phyloP scores from a whole-genome alignment of 1,139 yeast genomes.

The Candida sanyaensis region DNA sequence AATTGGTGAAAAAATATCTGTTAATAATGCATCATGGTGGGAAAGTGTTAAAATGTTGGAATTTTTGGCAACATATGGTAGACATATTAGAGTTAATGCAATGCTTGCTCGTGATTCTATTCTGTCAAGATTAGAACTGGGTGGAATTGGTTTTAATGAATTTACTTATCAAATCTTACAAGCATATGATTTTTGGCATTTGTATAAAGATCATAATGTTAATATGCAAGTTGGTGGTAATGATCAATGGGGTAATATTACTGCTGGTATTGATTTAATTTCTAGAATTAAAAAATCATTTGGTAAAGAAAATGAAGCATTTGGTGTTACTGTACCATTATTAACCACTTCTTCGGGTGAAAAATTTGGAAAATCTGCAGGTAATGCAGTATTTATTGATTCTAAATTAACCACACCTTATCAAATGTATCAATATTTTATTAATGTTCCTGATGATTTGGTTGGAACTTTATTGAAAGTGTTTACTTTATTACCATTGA shows the following conservation, averaged over 20 bases:
- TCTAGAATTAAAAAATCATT: conserved; percentile 50
- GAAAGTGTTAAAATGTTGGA: conserved; percentile 68
- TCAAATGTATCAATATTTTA: conserved; percentile 83
- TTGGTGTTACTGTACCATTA: conserved; percentile 87
- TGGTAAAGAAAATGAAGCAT: conserved; percentile 32
- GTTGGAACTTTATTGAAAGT: conserved; percentile 67
- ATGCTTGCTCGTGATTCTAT: conserved; percentile 93
- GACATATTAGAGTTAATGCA: conserved; percentile 75
- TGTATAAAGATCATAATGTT: conserved; percentile 61
- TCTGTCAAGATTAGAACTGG: conserved; percentile 66
- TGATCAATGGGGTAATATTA: conserved; percentile 98
- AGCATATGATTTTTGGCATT: conserved; percentile 91
- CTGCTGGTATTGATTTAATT: conserved; percentile 92
- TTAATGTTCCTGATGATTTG: conserved; percentile 78
- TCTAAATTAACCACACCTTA: conserved; percentile 71
- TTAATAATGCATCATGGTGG: conserved; percentile 89
- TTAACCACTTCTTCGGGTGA: conserved; percentile 89
- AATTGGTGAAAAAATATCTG: conserved; percentile 15
- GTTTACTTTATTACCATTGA: conserved; percentile 75
- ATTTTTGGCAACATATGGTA: conserved; percentile 77
- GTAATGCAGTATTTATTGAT: conserved; percentile 91
- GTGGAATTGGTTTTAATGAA: conserved; percentile 91
- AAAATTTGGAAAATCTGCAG: conserved; percentile 96
- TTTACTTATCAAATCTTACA: conserved; percentile 91
- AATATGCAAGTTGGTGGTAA: conserved; percentile 90